phyloP scores from a whole-genome alignment of 805 yeast species.

The Cyberlindnera euphorbiae region DNA sequence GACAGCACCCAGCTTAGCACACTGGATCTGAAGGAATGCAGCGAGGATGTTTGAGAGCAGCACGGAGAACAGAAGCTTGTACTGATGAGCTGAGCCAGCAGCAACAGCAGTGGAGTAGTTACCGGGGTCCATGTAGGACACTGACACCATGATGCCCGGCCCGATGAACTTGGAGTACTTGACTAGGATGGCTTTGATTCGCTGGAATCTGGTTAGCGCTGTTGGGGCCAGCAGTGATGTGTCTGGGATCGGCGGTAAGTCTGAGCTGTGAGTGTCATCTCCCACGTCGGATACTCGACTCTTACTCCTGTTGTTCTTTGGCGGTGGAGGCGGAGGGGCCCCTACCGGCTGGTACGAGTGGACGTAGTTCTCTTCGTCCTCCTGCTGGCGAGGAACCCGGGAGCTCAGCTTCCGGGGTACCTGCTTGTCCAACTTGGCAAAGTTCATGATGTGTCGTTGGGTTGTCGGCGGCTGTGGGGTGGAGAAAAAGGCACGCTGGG shows the following conservation, averaged over 20 bases:
- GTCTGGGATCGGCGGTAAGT: no score
- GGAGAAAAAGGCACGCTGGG: no score
- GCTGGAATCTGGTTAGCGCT: slow-evolving; percentile 8
- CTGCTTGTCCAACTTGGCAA: slow-evolving; percentile 18
- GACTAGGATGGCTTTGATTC: slow-evolving; percentile 20
- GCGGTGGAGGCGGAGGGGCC: no score
- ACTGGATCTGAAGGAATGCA: slow-evolving; percentile 75
- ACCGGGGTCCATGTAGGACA: slow-evolving; percentile 97
- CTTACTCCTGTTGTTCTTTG: no score
- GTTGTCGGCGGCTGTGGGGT: no score
- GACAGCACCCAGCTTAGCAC: slow-evolving; percentile 87
- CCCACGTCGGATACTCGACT: no score
- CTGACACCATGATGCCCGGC: slow-evolving; percentile 92
- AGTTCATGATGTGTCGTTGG: slow-evolving; percentile 13
- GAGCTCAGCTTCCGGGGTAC: slow-evolving; percentile 8
- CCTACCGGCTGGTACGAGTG: slow-evolving; percentile 12
- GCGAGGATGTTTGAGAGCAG: slow-evolving; percentile 82
- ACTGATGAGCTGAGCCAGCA: slow-evolving; percentile 85
- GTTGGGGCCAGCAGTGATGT: background rate
- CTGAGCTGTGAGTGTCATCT: no score
- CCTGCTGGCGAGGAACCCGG: slow-evolving; percentile 1
- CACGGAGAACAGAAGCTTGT: slow-evolving; percentile 72
- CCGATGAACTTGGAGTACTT: slow-evolving; percentile 74
- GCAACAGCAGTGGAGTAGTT: slow-evolving; percentile 93
- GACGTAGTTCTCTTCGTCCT: slow-evolving; percentile 8